Evolutionary conservation across 2,329 filamentous ascomycete species (phyloP), one percentile per base, ranked within the genome.

Genomic region (Xylaria digitata): DNA sequence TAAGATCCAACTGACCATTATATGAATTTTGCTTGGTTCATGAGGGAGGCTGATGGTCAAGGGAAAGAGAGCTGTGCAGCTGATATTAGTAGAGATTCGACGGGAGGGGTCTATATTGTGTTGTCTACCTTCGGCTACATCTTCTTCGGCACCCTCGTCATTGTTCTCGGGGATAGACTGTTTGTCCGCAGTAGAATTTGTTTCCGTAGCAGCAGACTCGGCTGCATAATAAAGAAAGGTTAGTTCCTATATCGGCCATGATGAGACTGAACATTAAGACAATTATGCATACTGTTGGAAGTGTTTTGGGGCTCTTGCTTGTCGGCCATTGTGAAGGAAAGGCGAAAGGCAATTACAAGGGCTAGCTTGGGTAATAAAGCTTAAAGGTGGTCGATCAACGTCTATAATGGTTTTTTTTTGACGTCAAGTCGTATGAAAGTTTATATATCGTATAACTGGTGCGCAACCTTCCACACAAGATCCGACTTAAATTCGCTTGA

Each of bases 11-110:
- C 87, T 81, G 80, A 96, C 94, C 88, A 93, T 94, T 73, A 97
- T 89, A 78, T 94, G 89, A 75, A 96, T 92, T 80, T 92, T 90
- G 74, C 89, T 87, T 13, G 92, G 89, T 74, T 90, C 87, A 77
- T 94, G 91, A 62, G 95, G 95, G 65, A 97, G 87, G 79, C 91
- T 88, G 75, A 98, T 89, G 68, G 89, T 92, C 76, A 97, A 76
- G 67, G 84, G 83, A 74, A 88, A 84, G 59, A 89, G 80, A 64
- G 85, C 85, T 80, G 75, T 49, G 15, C 37, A 67, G 58, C 64
- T 49, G 54, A 61, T 65, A 32, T 68, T 30, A 68, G 67, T 48
- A 30, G 17, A 56, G 23, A 37, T 52, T 32, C 26, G 26, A n/a
- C 11, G 40, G 6, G 45, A 37, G 37, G 43, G 32, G 23, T 45